A percentile compares a stretch with the other conserved stretches of the same genome.
Conservation (phyloP, 2,329 filamentous ascomycete species). For the Meredithiella fracta region DNA sequence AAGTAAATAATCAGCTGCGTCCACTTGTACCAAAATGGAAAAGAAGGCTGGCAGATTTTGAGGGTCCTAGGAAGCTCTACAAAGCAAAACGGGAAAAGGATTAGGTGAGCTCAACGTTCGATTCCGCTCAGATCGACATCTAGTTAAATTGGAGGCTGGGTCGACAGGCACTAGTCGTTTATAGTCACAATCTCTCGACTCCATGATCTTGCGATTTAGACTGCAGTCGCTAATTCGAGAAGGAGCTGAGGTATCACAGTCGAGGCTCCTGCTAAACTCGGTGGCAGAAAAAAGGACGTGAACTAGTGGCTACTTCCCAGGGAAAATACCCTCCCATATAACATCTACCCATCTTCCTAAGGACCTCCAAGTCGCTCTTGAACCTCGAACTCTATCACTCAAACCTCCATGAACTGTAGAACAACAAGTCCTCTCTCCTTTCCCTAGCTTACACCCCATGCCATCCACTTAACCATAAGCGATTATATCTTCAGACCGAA, state of each 20-base stretch:
- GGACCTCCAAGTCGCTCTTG: background rate
- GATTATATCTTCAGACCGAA: background rate
- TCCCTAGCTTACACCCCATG: background rate
- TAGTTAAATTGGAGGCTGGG: background rate
- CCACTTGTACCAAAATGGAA: background rate
- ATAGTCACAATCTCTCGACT: background rate
- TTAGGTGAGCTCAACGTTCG: too few relatives aligned
- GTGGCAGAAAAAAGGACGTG: background rate
- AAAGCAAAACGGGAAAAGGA: background rate
- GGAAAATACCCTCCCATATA: background rate
- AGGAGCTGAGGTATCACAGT: background rate
- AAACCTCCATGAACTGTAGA: too few relatives aligned
- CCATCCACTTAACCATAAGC: background rate
- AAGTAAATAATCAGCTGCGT: constrained; percentile 1
- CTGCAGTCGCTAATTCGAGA: too few relatives aligned
- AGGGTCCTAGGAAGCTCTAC: background rate
- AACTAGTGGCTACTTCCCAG: background rate
- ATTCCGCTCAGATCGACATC: background rate
- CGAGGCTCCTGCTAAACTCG: background rate
- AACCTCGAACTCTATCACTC: background rate
- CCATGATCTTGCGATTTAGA: background rate
- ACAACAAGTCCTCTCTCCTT: background rate
- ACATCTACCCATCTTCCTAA: background rate
- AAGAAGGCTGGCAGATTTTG: background rate
- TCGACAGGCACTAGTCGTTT: background rate